Conservation (phyloP, 495 filamentous ascomycete genomes). For the Penicillium angulare region DNA sequence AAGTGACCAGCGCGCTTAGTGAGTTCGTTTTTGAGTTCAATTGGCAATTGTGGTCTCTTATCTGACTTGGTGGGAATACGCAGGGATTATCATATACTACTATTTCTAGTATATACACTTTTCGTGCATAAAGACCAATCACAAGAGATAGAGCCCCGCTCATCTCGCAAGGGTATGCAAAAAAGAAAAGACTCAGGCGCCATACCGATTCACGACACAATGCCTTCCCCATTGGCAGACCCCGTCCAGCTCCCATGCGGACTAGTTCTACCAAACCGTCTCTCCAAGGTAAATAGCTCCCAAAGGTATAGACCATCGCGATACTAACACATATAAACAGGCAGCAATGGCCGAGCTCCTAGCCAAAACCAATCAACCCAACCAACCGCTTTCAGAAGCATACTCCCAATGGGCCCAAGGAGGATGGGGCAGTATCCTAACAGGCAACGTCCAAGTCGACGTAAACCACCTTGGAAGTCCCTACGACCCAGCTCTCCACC, state of each 20-base stretch:
- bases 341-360: constrained; percentile 51
- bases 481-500: constrained; percentile 39
- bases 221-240: constrained; percentile 35
- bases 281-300: constrained; percentile 43
- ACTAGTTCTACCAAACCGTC: constrained; percentile 49
- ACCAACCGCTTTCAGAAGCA: constrained; percentile 29
- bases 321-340: constrained; percentile 15
- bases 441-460: constrained; percentile 60
- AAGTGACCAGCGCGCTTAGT: too few species aligned
- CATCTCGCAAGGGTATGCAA: too few species aligned
- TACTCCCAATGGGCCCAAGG: constrained; percentile 52
- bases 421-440: constrained; percentile 50
- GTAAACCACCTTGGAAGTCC: constrained; percentile 46
- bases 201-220: constrained; percentile 6
- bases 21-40: too few species aligned
- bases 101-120: not conserved
- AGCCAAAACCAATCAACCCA: constrained; percentile 31
- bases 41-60: too few species aligned
- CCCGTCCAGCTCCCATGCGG: constrained; percentile 51
- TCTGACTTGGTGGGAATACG: too few species aligned
- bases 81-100: too few species aligned
- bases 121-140: constrained; percentile 1
- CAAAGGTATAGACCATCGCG: not conserved
- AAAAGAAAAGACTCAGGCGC: too few species aligned
- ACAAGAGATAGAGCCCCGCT: not conserved